Conservation (phyloP, 108 stramenopile genomes). For the Fistulifera solaris region DNA sequence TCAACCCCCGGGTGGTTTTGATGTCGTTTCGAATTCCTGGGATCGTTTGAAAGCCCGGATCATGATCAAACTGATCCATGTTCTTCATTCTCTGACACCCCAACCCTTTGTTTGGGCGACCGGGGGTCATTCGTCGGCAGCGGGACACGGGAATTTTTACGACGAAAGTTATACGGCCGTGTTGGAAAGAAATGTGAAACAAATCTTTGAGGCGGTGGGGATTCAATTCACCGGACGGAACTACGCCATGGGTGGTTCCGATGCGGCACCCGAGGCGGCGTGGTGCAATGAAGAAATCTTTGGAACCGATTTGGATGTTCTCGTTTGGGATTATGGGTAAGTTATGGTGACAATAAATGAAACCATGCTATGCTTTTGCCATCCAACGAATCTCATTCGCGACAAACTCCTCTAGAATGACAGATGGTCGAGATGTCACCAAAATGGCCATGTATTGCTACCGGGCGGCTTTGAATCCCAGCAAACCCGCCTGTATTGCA, state of each 20-base stretch:
- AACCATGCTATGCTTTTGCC: background rate
- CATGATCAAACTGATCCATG: conserved; percentile 27
- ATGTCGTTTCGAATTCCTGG: no score
- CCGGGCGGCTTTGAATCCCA: conserved; percentile 16
- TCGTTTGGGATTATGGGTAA: conserved; percentile 63
- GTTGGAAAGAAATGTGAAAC: conserved; percentile 35
- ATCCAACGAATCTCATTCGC: background rate
- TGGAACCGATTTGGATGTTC: conserved; percentile 53
- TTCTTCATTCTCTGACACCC: no score
- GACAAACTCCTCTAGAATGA: conserved; percentile 4
- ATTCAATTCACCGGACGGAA: conserved; percentile 55
- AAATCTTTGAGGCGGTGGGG: conserved; percentile 44
- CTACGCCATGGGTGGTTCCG: conserved; percentile 66
- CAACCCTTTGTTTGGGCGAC: conserved; percentile 56
- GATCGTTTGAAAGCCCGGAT: conserved; percentile 23
- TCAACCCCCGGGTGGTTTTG: no score
- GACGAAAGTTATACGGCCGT: conserved; percentile 59
- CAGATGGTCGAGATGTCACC: conserved; percentile 14
- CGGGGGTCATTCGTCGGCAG: conserved; percentile 71
- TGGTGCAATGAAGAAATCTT: conserved; percentile 58
- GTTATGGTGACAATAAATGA: background rate
- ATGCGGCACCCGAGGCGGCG: conserved; percentile 22
- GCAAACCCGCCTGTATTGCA: conserved; percentile 24
- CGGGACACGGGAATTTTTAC: conserved; percentile 72
- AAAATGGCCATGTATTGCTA: conserved; percentile 21